phyloP scores from a whole-genome alignment of 495 filamentous ascomycete genomes.

The Aspergillus steynii region DNA sequence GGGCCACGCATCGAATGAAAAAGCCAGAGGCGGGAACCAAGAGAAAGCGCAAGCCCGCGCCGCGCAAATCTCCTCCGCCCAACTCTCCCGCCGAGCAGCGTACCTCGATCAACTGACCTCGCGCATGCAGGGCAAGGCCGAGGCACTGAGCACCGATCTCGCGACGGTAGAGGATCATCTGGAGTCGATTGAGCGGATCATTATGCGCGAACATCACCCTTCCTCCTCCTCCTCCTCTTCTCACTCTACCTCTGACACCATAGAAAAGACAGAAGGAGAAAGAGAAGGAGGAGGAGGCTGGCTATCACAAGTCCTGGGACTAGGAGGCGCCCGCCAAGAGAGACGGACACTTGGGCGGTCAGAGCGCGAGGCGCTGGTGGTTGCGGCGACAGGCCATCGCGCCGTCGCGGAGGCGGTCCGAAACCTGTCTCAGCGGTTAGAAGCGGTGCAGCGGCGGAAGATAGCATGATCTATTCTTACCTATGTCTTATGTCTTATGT shows the following conservation, averaged over 20 bases:
- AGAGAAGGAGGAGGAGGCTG: constrained; percentile 13
- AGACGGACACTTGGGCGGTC: not conserved
- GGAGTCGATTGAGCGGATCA: constrained; percentile 39
- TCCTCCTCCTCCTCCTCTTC: constrained; percentile 12
- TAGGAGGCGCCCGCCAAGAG: too few relatives aligned
- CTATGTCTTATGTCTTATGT: not conserved
- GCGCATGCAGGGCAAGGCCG: constrained; percentile 39
- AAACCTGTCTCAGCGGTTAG: constrained; percentile 22
- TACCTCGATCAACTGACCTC: constrained; percentile 40
- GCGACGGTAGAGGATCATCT: constrained; percentile 45
- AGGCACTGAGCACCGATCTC: constrained; percentile 36
- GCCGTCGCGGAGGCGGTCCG: constrained; percentile 21
- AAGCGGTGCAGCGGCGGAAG: constrained; percentile 20
- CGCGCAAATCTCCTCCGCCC: constrained; percentile 31
- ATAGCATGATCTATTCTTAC: constrained; percentile 1
- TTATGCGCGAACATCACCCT: constrained; percentile 22
- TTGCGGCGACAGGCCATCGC: constrained; percentile 31
- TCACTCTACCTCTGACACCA: not conserved
- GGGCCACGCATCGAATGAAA: not conserved
- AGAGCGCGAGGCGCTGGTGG: constrained; percentile 22
- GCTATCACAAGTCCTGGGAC: not conserved
- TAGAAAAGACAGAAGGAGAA: constrained; percentile 3
- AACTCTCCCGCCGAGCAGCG: constrained; percentile 35
- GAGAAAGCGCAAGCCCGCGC: constrained; percentile 24
- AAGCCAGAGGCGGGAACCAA: not conserved